These are phyloP conservation scores for Acarospora socialis DNA, from an alignment of 2,329 filamentous ascomycete species.

Conservation along the genomic window DNA sequence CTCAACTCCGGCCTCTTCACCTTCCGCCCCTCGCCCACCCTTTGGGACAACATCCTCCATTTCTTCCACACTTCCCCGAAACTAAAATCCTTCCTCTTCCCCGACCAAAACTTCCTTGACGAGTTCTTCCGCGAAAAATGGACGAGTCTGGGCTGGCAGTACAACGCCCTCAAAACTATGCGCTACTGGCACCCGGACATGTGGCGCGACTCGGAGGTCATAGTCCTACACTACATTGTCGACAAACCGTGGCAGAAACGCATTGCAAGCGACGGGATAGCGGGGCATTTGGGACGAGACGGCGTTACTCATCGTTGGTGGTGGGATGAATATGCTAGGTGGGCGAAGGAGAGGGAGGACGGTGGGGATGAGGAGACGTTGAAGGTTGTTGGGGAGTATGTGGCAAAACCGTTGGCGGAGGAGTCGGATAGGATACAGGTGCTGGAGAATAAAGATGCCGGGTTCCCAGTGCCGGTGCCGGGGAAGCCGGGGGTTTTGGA, in stretches of 20 bases:
- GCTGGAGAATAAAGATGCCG: slow-evolving; percentile 8
- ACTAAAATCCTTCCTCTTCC: slow-evolving; percentile 34
- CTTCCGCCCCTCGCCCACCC: slow-evolving; percentile 28
- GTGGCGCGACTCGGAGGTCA: slow-evolving; percentile 36
- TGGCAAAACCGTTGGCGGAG: slow-evolving; percentile 7
- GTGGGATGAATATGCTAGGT: slow-evolving; percentile 34
- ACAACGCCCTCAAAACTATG: slow-evolving; percentile 41
- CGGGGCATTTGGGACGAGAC: slow-evolving; percentile 37
- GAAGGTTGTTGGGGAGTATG: slow-evolving; percentile 7
- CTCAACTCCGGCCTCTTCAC: slow-evolving; percentile 40
- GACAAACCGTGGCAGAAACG: slow-evolving; percentile 40
- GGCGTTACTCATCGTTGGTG: slow-evolving; percentile 39
- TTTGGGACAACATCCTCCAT: slow-evolving; percentile 27
- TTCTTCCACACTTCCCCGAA: slow-evolving; percentile 27
- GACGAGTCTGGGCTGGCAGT: slow-evolving; percentile 34
- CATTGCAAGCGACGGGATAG: slow-evolving; percentile 27
- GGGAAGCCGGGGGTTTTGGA: too few species aligned
- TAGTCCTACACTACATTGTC: slow-evolving; percentile 39
- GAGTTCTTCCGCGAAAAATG: slow-evolving; percentile 33
- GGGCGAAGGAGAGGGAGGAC: slow-evolving; percentile 21
- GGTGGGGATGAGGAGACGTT: slow-evolving; percentile 12
- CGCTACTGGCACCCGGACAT: slow-evolving; percentile 38
- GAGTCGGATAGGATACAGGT: slow-evolving; percentile 10
- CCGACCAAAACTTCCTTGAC: slow-evolving; percentile 40
- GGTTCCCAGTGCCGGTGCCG: slow-evolving; percentile 9